Conservation (phyloP, 2,329 filamentous ascomycete genomes). For the Monilinia laxa region DNA sequence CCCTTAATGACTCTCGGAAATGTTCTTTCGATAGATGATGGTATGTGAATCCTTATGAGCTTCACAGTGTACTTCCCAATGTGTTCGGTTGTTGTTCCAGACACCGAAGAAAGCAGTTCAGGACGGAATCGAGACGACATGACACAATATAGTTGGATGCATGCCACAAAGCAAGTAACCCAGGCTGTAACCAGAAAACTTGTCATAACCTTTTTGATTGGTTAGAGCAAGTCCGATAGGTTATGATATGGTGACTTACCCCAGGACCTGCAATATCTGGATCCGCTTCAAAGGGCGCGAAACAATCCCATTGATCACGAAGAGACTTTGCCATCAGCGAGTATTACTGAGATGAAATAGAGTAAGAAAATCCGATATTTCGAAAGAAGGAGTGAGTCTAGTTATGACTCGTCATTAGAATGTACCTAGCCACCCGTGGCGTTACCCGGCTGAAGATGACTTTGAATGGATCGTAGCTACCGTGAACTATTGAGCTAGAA, state of each 20-base stretch:
- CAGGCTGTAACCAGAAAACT: slow-evolving; percentile 25
- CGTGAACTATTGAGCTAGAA: too few species aligned
- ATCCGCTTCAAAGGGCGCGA: slow-evolving; percentile 23
- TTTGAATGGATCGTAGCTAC: too few species aligned
- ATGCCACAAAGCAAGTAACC: slow-evolving; percentile 26
- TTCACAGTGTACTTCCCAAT: slow-evolving; percentile 16
- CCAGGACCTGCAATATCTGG: slow-evolving; percentile 26
- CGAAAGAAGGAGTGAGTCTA: neutral
- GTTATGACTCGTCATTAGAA: neutral
- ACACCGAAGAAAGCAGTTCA: slow-evolving; percentile 1
- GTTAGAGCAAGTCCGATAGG: slow-evolving; percentile 1
- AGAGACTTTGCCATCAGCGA: neutral
- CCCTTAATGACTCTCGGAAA: neutral
- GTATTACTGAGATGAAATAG: neutral
- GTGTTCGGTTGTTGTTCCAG: slow-evolving; percentile 15
- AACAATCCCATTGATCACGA: slow-evolving; percentile 15
- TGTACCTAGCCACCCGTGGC: slow-evolving; percentile 16
- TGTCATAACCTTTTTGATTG: slow-evolving; percentile 22
- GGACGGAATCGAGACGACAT: slow-evolving; percentile 12
- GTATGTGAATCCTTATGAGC: neutral
- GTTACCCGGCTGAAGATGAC: too few species aligned
- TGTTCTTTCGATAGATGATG: neutral
- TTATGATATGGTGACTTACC: slow-evolving; percentile 17
- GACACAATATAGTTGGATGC: slow-evolving; percentile 24
- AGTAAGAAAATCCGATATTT: neutral